A percentile compares a stretch with the other conserved stretches of the same genome.
Conservation (phyloP, 2,329 filamentous ascomycete genomes). For the Hymenoscyphus occultus region DNA sequence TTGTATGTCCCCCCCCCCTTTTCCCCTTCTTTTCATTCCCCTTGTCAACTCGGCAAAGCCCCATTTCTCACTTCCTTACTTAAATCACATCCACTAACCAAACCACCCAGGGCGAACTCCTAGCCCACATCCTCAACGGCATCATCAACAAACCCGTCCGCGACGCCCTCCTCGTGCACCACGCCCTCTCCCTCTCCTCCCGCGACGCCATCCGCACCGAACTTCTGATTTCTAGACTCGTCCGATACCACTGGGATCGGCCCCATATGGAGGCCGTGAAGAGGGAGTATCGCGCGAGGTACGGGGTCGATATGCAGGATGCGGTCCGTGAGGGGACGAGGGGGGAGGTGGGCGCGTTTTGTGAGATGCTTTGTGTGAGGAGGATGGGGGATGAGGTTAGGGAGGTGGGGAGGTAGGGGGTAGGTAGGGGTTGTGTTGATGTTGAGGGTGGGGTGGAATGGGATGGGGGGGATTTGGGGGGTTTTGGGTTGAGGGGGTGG, state of each 20-base stretch:
- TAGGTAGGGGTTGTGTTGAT: too few species aligned
- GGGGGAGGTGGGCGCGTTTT: constrained; percentile 76
- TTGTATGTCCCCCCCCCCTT: constrained; percentile 59
- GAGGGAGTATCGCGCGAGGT: constrained; percentile 74
- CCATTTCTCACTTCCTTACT: too few species aligned
- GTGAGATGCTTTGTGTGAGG: constrained; percentile 63
- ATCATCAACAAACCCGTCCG: constrained; percentile 94
- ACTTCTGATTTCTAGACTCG: constrained; percentile 80
- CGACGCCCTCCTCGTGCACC: constrained; percentile 85
- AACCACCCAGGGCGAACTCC: constrained; percentile 74
- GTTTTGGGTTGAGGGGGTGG: background rate
- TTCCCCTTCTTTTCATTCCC: background rate
- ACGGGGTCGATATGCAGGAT: constrained; percentile 69
- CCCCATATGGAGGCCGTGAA: constrained; percentile 78
- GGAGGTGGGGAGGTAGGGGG: constrained; percentile 36
- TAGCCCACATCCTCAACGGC: constrained; percentile 93
- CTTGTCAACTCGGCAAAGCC: too few species aligned
- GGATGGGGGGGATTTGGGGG: too few species aligned
- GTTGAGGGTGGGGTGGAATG: too few species aligned
- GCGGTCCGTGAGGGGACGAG: constrained; percentile 75
- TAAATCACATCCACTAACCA: too few species aligned
- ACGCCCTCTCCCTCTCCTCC: constrained; percentile 81
- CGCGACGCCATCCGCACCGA: constrained; percentile 71
- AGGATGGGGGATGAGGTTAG: constrained; percentile 59
- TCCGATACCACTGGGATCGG: constrained; percentile 90